Percentiles rank a stretch among this genome's conserved stretches.
Conservation (phyloP, 2,329 filamentous ascomycete species). For the Arthrobotrys megalospora region DNA sequence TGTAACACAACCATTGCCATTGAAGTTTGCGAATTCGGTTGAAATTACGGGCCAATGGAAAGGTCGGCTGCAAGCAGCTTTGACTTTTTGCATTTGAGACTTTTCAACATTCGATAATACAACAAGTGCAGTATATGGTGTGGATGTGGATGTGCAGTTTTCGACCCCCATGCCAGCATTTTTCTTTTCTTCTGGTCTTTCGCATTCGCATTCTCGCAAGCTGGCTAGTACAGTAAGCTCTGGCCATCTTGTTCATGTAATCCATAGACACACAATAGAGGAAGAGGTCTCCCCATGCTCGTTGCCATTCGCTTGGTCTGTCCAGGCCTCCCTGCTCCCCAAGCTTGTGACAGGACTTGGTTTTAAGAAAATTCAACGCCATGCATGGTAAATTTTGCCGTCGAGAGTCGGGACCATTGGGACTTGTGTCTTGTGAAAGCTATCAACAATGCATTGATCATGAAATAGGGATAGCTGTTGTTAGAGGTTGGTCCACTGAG, state of each 20-base stretch:
- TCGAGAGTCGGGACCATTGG: slow-evolving; percentile 40
- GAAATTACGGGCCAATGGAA: slow-evolving; percentile 37
- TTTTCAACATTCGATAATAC: slow-evolving; percentile 21
- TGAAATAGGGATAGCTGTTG: slow-evolving; percentile 47
- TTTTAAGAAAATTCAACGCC: slow-evolving; percentile 43
- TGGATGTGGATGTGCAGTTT: slow-evolving; percentile 6
- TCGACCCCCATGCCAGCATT: slow-evolving; percentile 32
- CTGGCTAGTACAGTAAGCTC: neutral
- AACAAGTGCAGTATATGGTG: slow-evolving; percentile 4
- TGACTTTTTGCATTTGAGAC: slow-evolving; percentile 23
- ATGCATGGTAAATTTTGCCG: slow-evolving; percentile 54
- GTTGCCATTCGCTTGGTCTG: slow-evolving; percentile 51
- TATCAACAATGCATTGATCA: slow-evolving; percentile 38
- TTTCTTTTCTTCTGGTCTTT: slow-evolving; percentile 5
- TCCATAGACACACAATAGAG: slow-evolving; percentile 19
- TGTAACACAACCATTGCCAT: neutral
- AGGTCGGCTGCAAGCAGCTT: slow-evolving; percentile 14
- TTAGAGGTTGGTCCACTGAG: slow-evolving; percentile 42
- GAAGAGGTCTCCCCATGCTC: slow-evolving; percentile 18
- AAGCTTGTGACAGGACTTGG: slow-evolving; percentile 52
- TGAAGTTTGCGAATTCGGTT: slow-evolving; percentile 1
- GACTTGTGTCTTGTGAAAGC: slow-evolving; percentile 35
- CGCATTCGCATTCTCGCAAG: slow-evolving; percentile 13
- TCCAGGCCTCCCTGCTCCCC: slow-evolving; percentile 38
- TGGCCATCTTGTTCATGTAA: slow-evolving; percentile 15